phyloP scores from a whole-genome alignment of 2,329 filamentous ascomycete species.

The Paraphaeosphaeria minitans region DNA sequence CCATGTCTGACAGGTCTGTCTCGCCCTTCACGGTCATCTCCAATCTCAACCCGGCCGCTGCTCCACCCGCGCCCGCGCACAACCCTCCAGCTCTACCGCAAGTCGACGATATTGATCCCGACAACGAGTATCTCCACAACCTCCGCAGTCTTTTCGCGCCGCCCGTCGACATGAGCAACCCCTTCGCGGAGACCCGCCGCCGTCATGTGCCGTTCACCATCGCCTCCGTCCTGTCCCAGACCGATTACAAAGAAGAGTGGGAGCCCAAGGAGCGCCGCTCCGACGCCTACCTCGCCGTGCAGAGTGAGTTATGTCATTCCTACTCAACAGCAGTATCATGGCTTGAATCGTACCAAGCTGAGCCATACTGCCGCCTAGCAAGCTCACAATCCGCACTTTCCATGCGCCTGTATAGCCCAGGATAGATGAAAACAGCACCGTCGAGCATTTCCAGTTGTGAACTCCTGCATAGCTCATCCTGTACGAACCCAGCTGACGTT shows the following conservation, averaged over 20 bases:
- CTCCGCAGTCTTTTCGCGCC: not conserved
- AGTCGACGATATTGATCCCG: not conserved
- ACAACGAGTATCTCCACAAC: not conserved
- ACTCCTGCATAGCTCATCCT: not conserved
- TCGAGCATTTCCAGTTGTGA: not conserved
- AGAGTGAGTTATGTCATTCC: constrained; percentile 13
- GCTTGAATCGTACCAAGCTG: not conserved
- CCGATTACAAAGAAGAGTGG: constrained; percentile 25
- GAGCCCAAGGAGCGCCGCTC: constrained; percentile 16
- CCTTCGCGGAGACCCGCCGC: not conserved
- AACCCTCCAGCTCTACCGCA: not conserved
- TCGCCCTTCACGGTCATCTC: not conserved
- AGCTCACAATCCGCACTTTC: not conserved
- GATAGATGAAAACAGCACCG: not conserved
- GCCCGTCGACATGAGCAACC: not conserved
- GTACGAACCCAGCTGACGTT: not conserved
- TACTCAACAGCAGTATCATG: not conserved
- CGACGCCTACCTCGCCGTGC: constrained; percentile 24
- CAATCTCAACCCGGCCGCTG: not conserved
- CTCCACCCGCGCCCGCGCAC: not conserved
- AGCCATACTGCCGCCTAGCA: not conserved
- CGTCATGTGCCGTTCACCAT: constrained; percentile 5
- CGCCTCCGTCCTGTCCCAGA: constrained; percentile 16
- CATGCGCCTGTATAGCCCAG: not conserved
- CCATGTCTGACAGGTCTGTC: not conserved